phyloP scores from a whole-genome alignment of 2,329 filamentous ascomycete species.

The Aspergillus proliferans region DNA sequence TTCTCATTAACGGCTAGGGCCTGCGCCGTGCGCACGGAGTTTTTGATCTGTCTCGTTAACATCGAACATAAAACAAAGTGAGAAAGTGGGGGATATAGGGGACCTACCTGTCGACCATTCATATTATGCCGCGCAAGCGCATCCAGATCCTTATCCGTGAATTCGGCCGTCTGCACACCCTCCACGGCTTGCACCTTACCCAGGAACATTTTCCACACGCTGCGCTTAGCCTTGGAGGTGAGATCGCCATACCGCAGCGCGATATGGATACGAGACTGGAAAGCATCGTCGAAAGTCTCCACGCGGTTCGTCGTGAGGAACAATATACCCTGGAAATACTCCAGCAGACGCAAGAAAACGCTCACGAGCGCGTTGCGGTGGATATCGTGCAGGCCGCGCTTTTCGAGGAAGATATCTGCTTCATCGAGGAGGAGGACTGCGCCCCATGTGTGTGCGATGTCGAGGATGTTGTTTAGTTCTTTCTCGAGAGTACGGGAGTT shows the following conservation, averaged over 20 bases:
- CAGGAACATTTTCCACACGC: slow-evolving; percentile 80
- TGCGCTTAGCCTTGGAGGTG: slow-evolving; percentile 63
- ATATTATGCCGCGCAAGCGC: slow-evolving; percentile 61
- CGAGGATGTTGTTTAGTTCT: slow-evolving; percentile 75
- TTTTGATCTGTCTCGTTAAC: slow-evolving; percentile 67
- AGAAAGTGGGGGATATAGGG: not conserved
- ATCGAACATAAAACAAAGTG: not conserved
- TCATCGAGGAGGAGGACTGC: slow-evolving; percentile 81
- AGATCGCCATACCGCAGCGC: slow-evolving; percentile 74
- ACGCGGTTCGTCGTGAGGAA: slow-evolving; percentile 88
- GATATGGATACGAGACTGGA: slow-evolving; percentile 81
- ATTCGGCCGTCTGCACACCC: slow-evolving; percentile 44
- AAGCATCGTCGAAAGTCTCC: slow-evolving; percentile 81
- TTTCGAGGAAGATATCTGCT: slow-evolving; percentile 77
- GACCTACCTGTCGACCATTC: slow-evolving; percentile 59
- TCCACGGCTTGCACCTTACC: slow-evolving; percentile 63
- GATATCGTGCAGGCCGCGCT: slow-evolving; percentile 74
- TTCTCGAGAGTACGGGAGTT: slow-evolving; percentile 66
- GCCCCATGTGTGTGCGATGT: slow-evolving; percentile 80
- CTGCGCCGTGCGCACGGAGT: slow-evolving; percentile 75
- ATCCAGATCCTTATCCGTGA: slow-evolving; percentile 59
- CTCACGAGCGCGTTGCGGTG: slow-evolving; percentile 79
- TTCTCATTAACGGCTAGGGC: slow-evolving; percentile 72
- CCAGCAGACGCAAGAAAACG: slow-evolving; percentile 77
- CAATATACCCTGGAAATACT: slow-evolving; percentile 87